Evolutionary conservation across 1,139 yeast species (phyloP), one percentile per base, ranked within the genome.

Genomic region (Suhomyces kunorum): DNA sequence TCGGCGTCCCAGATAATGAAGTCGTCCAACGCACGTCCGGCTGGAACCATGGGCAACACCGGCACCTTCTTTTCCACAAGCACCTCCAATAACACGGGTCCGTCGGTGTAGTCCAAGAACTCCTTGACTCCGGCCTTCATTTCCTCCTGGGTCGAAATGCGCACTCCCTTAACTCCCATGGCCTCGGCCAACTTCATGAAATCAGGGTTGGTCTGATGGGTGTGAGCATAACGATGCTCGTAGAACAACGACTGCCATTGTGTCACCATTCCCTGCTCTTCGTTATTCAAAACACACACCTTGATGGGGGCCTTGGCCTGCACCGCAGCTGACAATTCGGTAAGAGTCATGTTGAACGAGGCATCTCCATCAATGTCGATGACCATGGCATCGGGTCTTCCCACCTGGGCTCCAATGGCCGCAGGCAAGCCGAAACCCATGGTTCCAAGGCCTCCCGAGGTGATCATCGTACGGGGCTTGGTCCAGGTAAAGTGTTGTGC

Each of bases 251-350:
- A 86, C 72, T 92, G 98, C 98, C 98, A 92, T 69, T 92, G 98
- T 15, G 98, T 92, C 44, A 92, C 98, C 98, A 92, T 92, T 62
- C 98, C 98, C 74, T 92, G 98, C 71, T 92, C 98, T 71, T 90
- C 98, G 64, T 92, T 92, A 67, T 92, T 92, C 61, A 92, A 76
- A 42, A 92, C 83, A 65, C 90, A 77, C 45, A 87, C 78, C 74
- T 92, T 92, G 51, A 92, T 83, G 48, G 96, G 97, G 38, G 95
- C 83, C 50, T 78, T 78, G 45, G 92, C 95, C 74, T 92, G 98
- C 31, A 89, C 95, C 18, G 98, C 98, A 37, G 96, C 84, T 24
- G 90, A 80, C 63, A 92, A 74, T 74, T 92, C 98, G 64, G 82
- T 87, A 51, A 92, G 76, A 17, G 98, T 89, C 98, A 92, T 92